These are phyloP conservation scores for Vachellia pachyceras DNA, from an alignment of 306 rosid species.

Conservation along the genomic window DNA sequence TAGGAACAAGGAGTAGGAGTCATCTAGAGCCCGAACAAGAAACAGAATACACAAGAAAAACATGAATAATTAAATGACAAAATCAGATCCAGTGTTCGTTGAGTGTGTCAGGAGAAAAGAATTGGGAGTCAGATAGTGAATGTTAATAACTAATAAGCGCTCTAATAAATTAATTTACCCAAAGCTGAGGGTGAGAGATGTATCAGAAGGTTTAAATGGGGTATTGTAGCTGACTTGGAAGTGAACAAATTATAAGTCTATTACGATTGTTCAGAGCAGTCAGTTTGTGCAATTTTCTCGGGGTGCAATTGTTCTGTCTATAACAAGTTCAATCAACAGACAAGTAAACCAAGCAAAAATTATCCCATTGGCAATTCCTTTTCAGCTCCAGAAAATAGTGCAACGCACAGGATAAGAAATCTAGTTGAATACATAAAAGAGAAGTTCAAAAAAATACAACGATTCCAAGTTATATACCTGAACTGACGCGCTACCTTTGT, in stretches of 20 bases:
- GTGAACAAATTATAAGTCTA: neutral
- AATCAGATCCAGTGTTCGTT: neutral
- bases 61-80: neutral
- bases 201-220: neutral
- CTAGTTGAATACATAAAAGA: neutral
- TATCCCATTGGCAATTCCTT: conserved; percentile 26
- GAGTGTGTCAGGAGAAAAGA: neutral
- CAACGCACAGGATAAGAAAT: neutral
- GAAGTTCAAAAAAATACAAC: neutral
- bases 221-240: neutral
- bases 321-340: conserved; percentile 15
- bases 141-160: neutral
- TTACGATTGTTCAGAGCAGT: neutral
- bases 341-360: neutral
- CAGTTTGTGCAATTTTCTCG: neutral
- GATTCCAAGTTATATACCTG: conserved; percentile 59
- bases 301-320: neutral
- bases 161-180: neutral
- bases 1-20: conserved; percentile 6
- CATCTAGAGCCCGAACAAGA: conserved; percentile 24
- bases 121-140: neutral
- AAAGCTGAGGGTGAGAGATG: neutral
- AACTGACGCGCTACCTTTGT: conserved; percentile 72
- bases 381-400: neutral
- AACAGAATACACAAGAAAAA: conserved; percentile 4